Percentiles rank a stretch among this genome's conserved stretches.
These are phyloP conservation scores for Flammula alnicola DNA, from an alignment of 1,284 basidiomycete genomes.

Conservation along the genomic window DNA sequence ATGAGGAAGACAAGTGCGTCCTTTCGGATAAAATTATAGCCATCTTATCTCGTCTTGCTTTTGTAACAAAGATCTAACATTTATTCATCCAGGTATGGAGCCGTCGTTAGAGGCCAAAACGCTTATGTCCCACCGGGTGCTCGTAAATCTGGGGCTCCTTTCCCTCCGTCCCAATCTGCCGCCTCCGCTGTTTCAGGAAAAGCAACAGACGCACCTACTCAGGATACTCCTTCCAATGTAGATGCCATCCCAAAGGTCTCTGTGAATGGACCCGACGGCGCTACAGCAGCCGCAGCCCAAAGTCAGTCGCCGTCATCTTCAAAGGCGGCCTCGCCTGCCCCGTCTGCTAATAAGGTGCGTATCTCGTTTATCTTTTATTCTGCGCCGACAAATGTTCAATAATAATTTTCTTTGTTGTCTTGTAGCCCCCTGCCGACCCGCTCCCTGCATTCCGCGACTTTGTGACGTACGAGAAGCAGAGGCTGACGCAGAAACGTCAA, in stretches of 20 bases:
- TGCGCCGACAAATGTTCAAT: too few species aligned
- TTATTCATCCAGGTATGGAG: slow-evolving; percentile 73
- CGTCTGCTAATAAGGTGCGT: slow-evolving; percentile 42
- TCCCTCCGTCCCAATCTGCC: slow-evolving; percentile 31
- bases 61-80: neutral
- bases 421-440: slow-evolving; percentile 67
- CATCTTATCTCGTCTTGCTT: slow-evolving; percentile 18
- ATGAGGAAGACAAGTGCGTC: slow-evolving; percentile 94
- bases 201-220: slow-evolving; percentile 27
- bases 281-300: slow-evolving; percentile 39
- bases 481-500: slow-evolving; percentile 89
- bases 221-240: slow-evolving; percentile 38
- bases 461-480: slow-evolving; percentile 87
- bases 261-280: slow-evolving; percentile 72
- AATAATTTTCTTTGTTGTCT: slow-evolving; percentile 15
- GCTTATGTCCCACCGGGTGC: slow-evolving; percentile 95
- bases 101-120: slow-evolving; percentile 85
- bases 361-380: neutral
- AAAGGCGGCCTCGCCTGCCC: slow-evolving; percentile 63
- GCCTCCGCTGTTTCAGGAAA: slow-evolving; percentile 25
- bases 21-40: slow-evolving; percentile 10
- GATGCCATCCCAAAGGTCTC: slow-evolving; percentile 69
- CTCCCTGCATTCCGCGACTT: slow-evolving; percentile 87
- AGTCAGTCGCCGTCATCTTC: slow-evolving; percentile 47
- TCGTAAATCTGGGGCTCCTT: slow-evolving; percentile 50